phyloP scores from a whole-genome alignment of 176 grass and related monocot genomes.

The Rhynchospora pubera region DNA sequence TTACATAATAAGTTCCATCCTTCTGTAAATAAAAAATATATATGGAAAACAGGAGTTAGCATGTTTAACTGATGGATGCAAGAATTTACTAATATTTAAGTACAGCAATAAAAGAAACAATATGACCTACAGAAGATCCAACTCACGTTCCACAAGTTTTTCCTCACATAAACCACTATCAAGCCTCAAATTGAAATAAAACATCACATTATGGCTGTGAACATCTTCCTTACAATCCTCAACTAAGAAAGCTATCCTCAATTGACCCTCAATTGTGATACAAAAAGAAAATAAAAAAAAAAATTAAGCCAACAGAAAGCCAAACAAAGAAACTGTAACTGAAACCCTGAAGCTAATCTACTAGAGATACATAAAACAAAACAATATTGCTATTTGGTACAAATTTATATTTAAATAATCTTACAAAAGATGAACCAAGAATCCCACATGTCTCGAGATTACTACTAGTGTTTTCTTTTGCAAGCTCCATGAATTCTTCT shows the following conservation, averaged over 20 bases:
- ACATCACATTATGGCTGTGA: neutral
- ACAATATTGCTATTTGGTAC: neutral
- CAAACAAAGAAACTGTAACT: conserved; percentile 8
- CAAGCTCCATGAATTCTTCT: conserved; percentile 94
- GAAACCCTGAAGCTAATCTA: neutral
- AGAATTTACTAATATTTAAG: neutral
- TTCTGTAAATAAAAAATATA: conserved; percentile 42
- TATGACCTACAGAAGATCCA: neutral
- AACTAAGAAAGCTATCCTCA: neutral
- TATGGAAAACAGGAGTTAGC: neutral
- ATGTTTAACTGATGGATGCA: neutral
- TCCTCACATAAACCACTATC: neutral
- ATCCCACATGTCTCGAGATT: conserved; percentile 91
- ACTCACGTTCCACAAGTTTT: neutral
- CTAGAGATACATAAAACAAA: neutral
- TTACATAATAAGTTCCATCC: conserved; percentile 75
- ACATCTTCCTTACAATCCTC: neutral
- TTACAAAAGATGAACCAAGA: conserved; percentile 92
- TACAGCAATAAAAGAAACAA: neutral
- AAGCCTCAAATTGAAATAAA: neutral
- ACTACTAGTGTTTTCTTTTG: conserved; percentile 82
- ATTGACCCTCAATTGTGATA: neutral
- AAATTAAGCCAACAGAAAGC: neutral
- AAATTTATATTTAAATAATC: conserved; percentile 5
- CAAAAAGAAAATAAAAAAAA: neutral